Percentiles rank a stretch among this genome's conserved stretches.
phyloP scores from a whole-genome alignment of 805 yeast genomes.

The Yarrowia sp. region DNA sequence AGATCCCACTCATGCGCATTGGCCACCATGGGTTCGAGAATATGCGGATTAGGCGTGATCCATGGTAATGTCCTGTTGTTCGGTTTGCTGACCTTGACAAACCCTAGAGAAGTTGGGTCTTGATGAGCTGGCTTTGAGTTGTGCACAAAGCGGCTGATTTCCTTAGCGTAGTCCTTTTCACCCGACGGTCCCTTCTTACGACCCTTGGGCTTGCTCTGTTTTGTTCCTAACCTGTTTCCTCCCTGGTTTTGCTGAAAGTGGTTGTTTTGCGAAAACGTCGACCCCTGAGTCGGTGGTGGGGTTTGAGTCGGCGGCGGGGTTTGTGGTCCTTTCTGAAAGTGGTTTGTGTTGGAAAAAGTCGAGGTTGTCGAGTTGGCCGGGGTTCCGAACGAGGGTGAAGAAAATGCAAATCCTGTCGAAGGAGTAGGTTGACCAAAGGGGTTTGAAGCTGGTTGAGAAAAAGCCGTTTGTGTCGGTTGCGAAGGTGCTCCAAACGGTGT shows the following conservation, averaged over 20 bases:
- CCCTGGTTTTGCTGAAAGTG: not conserved
- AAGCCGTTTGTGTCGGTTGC: not conserved
- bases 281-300: not conserved
- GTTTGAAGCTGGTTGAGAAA: not conserved
- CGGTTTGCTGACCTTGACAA: not conserved
- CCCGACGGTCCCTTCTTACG: not conserved
- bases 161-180: not conserved
- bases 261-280: not conserved
- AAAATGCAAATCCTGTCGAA: not conserved
- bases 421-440: not conserved
- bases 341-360: not conserved
- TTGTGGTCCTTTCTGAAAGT: not conserved
- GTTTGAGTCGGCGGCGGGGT: not conserved
- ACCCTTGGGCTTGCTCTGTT: not conserved
- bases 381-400: not conserved
- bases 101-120: not conserved
- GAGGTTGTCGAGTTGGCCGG: not conserved
- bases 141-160: not conserved
- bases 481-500: not conserved
- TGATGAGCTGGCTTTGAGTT: not conserved
- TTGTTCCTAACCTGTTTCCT: not conserved
- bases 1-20: conserved; percentile 62
- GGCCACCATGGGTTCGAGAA: conserved; percentile 5
- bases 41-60: conserved; percentile 1
- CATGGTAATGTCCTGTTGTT: not conserved